Conservation (phyloP, 2,329 filamentous ascomycete genomes). For the Curvularia verruculosa region DNA sequence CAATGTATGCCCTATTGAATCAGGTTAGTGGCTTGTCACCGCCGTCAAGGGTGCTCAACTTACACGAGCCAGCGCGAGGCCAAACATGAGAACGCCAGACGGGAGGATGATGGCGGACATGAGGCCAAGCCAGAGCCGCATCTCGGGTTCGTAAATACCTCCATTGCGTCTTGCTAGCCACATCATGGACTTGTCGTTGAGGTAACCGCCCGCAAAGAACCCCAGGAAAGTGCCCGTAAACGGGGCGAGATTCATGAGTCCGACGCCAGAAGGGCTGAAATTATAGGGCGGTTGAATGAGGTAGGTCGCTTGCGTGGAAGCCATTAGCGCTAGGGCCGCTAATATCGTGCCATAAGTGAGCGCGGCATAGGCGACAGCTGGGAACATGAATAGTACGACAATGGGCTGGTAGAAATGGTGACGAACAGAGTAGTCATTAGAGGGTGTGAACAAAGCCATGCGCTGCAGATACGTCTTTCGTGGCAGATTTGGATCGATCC, state of each 20-base stretch:
- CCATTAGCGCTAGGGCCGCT: constrained; percentile 49
- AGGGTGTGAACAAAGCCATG: constrained; percentile 49
- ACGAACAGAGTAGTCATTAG: constrained; percentile 10
- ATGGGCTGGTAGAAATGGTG: constrained; percentile 49
- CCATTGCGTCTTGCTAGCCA: constrained; percentile 45
- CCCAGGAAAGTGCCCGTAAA: constrained; percentile 52
- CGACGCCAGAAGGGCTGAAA: constrained; percentile 48
- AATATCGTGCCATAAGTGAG: constrained; percentile 44
- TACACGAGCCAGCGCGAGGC: constrained; percentile 36
- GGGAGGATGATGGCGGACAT: constrained; percentile 42
- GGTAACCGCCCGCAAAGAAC: constrained; percentile 25
- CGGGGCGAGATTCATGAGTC: constrained; percentile 49
- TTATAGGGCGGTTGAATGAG: constrained; percentile 51
- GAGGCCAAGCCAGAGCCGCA: constrained; percentile 51
- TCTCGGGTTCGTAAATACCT: constrained; percentile 55
- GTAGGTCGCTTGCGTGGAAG: constrained; percentile 45
- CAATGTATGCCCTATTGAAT: constrained; percentile 30
- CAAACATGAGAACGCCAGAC: constrained; percentile 50
- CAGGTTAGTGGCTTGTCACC: not conserved
- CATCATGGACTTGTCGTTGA: constrained; percentile 35
- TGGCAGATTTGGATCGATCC: constrained; percentile 40
- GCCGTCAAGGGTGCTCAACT: constrained; percentile 4
- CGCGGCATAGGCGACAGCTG: constrained; percentile 49
- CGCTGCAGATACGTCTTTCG: constrained; percentile 54
- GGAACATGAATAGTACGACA: constrained; percentile 47